These are phyloP conservation scores for Suillus ampliporus DNA, from an alignment of 768 basidiomycete genomes.

Conservation along the genomic window DNA sequence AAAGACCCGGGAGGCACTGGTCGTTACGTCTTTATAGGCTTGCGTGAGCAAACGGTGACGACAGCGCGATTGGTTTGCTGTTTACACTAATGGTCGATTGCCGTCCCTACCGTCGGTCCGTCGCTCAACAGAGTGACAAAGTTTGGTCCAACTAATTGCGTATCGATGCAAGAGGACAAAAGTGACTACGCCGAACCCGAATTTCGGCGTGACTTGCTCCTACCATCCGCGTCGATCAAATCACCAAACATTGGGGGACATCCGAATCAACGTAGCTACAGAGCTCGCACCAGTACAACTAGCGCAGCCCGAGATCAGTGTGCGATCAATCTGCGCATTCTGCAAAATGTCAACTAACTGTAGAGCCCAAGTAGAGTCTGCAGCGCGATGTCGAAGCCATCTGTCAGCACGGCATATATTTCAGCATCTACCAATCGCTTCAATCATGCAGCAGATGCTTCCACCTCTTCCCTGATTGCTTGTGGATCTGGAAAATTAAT, in stretches of 20 bases:
- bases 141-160: too few relatives aligned
- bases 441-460: slow-evolving; percentile 44
- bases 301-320: neutral
- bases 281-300: neutral
- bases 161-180: too few relatives aligned
- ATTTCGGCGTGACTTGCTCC: neutral
- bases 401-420: slow-evolving; percentile 44
- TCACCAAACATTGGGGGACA: neutral
- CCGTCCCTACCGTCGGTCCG: neutral
- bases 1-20: too few relatives aligned
- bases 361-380: neutral
- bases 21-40: neutral
- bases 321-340: neutral
- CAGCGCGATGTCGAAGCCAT: neutral
- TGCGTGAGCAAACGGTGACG: neutral
- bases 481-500: slow-evolving; percentile 63
- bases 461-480: slow-evolving; percentile 47
- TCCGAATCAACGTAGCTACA: neutral
- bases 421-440: slow-evolving; percentile 55
- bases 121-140: too few relatives aligned
- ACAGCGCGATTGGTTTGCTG: neutral
- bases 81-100: too few relatives aligned
- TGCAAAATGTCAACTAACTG: neutral
- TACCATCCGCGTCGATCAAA: neutral
- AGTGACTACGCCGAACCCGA: too few relatives aligned